These are phyloP conservation scores for Apiotrichum laibachii DNA, from an alignment of 1,284 basidiomycete species.

Conservation along the genomic window DNA sequence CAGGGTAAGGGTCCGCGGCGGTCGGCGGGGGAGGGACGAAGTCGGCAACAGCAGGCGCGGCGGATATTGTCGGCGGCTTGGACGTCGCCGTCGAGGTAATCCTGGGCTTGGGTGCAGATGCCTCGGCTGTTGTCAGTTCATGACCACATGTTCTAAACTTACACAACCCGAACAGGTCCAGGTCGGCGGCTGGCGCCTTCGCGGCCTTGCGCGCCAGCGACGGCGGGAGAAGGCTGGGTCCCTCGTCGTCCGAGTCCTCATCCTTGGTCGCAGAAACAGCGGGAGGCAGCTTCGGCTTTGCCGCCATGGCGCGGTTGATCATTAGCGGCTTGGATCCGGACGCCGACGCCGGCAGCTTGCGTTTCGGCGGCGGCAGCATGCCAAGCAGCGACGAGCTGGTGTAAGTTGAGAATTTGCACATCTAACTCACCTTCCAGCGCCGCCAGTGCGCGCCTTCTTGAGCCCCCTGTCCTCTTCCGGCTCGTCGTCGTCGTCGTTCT, in stretches of 20 bases:
- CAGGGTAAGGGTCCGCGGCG: constrained; percentile 73
- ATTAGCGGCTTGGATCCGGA: constrained; percentile 16
- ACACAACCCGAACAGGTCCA: constrained; percentile 50
- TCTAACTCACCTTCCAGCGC: constrained; percentile 12
- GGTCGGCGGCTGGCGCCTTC: constrained; percentile 15
- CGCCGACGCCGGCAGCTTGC: constrained; percentile 34
- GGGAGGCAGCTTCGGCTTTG: background rate
- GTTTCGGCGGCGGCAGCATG: constrained; percentile 50
- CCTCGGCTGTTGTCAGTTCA: constrained; percentile 14
- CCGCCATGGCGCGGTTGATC: constrained; percentile 38
- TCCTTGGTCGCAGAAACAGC: constrained; percentile 2
- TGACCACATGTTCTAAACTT: constrained; percentile 5
- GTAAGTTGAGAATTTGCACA: too few relatives aligned
- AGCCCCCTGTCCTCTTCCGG: constrained; percentile 10
- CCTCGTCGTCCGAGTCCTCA: constrained; percentile 30
- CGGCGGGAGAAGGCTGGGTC: constrained; percentile 16
- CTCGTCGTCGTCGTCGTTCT: constrained; percentile 2
- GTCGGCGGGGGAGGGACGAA: constrained; percentile 74
- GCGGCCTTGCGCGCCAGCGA: constrained; percentile 26
- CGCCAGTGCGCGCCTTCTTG: constrained; percentile 29
- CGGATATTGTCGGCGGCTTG: constrained; percentile 36
- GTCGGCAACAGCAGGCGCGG: constrained; percentile 52
- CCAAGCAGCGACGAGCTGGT: constrained; percentile 44
- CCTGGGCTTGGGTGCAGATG: constrained; percentile 6
- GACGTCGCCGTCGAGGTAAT: constrained; percentile 11